phyloP scores from a whole-genome alignment of 2,329 filamentous ascomycete genomes.

The Orbilia oligospora region DNA sequence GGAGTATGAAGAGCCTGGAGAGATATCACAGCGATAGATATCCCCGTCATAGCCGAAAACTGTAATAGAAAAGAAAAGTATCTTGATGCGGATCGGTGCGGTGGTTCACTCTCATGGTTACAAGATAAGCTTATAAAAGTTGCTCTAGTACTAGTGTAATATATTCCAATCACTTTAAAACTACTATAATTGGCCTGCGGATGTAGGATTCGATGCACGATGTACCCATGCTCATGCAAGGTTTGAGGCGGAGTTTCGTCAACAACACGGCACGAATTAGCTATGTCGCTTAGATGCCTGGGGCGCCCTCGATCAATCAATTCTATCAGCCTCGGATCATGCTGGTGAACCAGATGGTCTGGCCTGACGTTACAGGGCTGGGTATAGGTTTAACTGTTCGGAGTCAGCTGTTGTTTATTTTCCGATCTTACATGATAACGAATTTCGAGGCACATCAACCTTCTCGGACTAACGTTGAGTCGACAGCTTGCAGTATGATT shows the following conservation, averaged over 20 bases:
- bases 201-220: neutral
- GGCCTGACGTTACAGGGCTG: no score
- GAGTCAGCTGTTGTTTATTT: no score
- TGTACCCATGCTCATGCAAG: slow-evolving; percentile 10
- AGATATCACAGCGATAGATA: neutral
- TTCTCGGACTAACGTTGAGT: no score
- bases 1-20: slow-evolving; percentile 20
- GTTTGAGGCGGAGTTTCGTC: slow-evolving; percentile 33
- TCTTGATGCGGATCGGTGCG: no score
- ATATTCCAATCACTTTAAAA: neutral
- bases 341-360: no score
- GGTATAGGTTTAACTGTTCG: no score
- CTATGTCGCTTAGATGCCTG: neutral
- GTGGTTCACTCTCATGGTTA: no score
- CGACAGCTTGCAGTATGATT: no score
- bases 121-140: no score
- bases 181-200: neutral
- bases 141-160: no score
- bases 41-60: slow-evolving; percentile 7
- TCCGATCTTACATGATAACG: no score
- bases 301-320: neutral
- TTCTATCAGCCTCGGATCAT: slow-evolving; percentile 16
- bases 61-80: neutral
- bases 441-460: no score
- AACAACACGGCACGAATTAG: slow-evolving; percentile 4